A percentile compares a stretch with the other conserved stretches of the same genome.
Conservation (phyloP, 2,329 filamentous ascomycete genomes). For the Lecanicillium sp. region DNA sequence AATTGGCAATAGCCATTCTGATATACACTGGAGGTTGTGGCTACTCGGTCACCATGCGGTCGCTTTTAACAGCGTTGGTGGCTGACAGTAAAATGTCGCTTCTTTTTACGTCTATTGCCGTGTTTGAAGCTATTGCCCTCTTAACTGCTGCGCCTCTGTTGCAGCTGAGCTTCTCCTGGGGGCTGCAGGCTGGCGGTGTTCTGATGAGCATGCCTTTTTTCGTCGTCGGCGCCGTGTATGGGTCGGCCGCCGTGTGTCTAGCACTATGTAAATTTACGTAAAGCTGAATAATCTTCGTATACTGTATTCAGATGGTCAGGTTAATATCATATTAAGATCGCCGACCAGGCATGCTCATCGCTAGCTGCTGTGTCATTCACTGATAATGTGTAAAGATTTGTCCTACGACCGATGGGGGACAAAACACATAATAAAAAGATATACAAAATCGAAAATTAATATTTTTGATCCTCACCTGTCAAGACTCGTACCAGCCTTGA, state of each 20-base stretch:
- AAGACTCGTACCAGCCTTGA: too few species aligned
- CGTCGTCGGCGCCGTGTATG: neutral
- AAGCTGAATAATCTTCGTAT: too few species aligned
- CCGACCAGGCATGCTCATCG: too few species aligned
- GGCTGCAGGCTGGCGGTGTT: neutral
- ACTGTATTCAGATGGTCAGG: too few species aligned
- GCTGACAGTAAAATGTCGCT: neutral
- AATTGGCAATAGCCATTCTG: neutral
- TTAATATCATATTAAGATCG: too few species aligned
- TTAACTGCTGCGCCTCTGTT: neutral
- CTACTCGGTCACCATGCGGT: neutral
- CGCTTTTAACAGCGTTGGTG: neutral
- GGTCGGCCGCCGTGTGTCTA: neutral
- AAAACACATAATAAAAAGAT: too few species aligned
- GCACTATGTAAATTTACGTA: neutral
- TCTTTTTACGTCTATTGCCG: slow-evolving; percentile 3
- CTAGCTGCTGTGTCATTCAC: too few species aligned
- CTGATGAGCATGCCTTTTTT: neutral
- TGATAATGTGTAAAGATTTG: too few species aligned
- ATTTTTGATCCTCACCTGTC: too few species aligned
- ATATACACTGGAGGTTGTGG: neutral
- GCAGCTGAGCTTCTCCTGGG: neutral
- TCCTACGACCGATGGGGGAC: too few species aligned
- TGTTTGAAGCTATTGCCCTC: neutral
- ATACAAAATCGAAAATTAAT: too few species aligned